Conservation (phyloP, 129 eudicot genomes). For the Glebionis coronaria region DNA sequence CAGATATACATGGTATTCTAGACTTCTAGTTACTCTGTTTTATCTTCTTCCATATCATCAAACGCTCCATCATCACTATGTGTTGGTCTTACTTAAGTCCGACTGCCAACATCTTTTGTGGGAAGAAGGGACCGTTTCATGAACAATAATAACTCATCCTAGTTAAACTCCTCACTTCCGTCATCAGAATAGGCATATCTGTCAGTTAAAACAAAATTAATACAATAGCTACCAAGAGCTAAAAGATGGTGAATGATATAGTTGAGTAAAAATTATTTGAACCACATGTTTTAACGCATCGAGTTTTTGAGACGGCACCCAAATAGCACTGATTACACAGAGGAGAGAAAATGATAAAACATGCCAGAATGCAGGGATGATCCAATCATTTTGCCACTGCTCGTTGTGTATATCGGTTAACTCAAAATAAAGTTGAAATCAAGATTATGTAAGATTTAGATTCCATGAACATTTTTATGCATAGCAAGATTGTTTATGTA, state of each 20-base stretch:
- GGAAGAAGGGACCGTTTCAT: slow-evolving; percentile 54
- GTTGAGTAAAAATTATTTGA: not conserved
- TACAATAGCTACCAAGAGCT: not conserved
- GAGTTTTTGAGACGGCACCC: slow-evolving; percentile 88
- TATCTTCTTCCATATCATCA: no score
- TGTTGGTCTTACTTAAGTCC: slow-evolving; percentile 26
- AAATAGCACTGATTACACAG: no score
- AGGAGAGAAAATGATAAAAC: no score
- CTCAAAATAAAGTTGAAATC: no score
- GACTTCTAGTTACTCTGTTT: slow-evolving; percentile 48
- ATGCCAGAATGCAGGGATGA: no score
- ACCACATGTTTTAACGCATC: slow-evolving; percentile 42
- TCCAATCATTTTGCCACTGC: no score
- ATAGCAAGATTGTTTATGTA: not conserved
- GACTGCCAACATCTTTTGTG: no score
- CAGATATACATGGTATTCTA: no score
- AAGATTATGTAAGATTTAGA: slow-evolving; percentile 10
- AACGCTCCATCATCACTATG: no score
- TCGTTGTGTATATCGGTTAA: no score
- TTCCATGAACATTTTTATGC: not conserved
- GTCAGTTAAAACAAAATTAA: slow-evolving; percentile 1
- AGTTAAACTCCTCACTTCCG: no score
- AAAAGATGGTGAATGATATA: not conserved
- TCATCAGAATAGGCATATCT: no score
- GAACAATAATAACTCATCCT: slow-evolving; percentile 50